These are phyloP conservation scores for Apophysomyces variabilis DNA, from an alignment of 371 early-diverging fungal species.

Conservation along the genomic window DNA sequence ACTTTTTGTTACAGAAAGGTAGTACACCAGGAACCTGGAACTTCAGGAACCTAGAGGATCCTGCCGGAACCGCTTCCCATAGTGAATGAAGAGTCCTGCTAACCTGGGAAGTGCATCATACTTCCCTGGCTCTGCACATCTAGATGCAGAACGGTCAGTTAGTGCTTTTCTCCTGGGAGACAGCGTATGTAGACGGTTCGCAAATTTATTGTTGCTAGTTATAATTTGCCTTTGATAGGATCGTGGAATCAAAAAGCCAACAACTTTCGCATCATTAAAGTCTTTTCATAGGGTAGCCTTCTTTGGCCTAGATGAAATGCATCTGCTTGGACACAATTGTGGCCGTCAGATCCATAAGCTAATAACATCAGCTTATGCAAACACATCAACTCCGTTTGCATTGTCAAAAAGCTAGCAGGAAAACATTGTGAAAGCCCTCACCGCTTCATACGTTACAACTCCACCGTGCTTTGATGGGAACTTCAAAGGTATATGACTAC, in stretches of 20 bases:
- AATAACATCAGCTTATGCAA: neutral
- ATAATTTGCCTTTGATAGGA: neutral
- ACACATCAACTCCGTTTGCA: neutral
- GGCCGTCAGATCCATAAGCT: slow-evolving; percentile 3
- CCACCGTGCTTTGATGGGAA: neutral
- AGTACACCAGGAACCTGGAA: too few relatives aligned
- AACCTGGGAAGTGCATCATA: neutral
- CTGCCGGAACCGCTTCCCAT: too few relatives aligned
- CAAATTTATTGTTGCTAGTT: neutral
- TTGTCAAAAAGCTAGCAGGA: neutral
- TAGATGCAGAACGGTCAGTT: neutral
- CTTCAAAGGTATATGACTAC: too few relatives aligned
- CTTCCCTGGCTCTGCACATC: neutral
- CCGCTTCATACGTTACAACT: neutral
- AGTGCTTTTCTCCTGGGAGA: neutral
- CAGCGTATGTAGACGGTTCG: neutral
- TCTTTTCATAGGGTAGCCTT: slow-evolving; percentile 11
- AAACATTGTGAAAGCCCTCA: neutral
- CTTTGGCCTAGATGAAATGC: slow-evolving; percentile 15
- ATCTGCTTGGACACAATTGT: slow-evolving; percentile 24
- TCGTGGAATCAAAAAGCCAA: neutral
- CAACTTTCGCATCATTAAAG: slow-evolving; percentile 12
- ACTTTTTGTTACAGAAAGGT: too few relatives aligned
- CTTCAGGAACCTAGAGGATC: too few relatives aligned
- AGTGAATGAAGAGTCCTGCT: neutral